Percentiles rank a stretch among this genome's conserved stretches.
Conservation (phyloP, 768 basidiomycete species). For the Russula sp. region DNA sequence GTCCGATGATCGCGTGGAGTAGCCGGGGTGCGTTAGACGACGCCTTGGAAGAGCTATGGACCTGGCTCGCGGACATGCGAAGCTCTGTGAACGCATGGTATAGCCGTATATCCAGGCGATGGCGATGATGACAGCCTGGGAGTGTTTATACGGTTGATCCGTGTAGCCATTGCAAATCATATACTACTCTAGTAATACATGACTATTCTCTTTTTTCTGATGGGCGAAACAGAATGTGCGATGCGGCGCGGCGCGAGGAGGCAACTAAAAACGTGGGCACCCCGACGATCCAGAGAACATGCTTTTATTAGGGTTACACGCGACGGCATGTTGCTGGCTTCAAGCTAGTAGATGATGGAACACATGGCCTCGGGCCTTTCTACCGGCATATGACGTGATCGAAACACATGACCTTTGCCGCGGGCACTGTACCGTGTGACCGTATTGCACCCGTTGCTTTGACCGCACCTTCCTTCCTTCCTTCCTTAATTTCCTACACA, state of each 20-base stretch:
- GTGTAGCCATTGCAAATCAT: not conserved
- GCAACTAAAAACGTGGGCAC: not conserved
- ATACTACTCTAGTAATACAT: not conserved
- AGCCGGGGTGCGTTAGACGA: constrained; percentile 27
- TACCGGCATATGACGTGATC: not conserved
- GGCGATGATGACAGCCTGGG: constrained; percentile 22
- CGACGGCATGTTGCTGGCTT: not conserved
- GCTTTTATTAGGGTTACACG: not conserved
- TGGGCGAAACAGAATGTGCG: not conserved
- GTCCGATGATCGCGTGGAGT: constrained; percentile 27
- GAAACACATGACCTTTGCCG: not conserved
- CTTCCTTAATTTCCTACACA: too few relatives aligned
- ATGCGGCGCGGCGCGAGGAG: not conserved
- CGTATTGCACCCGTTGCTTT: not conserved
- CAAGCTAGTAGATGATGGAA: not conserved
- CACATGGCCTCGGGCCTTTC: not conserved
- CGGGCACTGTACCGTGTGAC: not conserved
- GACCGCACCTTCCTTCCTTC: too few relatives aligned
- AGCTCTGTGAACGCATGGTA: constrained; percentile 25
- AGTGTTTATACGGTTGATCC: not conserved
- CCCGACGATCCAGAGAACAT: not conserved
- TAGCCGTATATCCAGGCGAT: constrained; percentile 19
- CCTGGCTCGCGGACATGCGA: constrained; percentile 26
- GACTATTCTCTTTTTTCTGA: not conserved
- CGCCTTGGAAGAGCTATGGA: constrained; percentile 28